Percentiles rank a stretch among this genome's conserved stretches.
Conservation (phyloP, 2,329 filamentous ascomycete species). For the Colletotrichum lupini region DNA sequence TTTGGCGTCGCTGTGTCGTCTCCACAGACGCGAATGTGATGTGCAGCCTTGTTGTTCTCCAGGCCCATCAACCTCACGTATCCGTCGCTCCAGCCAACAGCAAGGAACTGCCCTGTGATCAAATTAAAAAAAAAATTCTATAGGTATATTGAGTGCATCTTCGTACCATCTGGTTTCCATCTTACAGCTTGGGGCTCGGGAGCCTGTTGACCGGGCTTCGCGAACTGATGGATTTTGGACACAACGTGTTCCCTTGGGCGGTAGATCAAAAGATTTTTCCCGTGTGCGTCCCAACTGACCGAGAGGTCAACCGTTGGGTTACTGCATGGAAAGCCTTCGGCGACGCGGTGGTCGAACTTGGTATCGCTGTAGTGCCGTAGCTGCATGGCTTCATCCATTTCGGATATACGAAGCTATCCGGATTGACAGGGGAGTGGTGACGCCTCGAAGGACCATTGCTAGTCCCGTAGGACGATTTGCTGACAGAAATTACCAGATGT, state of each 20-base stretch:
- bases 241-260: conserved; percentile 79
- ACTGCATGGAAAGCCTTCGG: conserved; percentile 72
- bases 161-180: conserved; percentile 77
- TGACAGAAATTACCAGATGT: background rate
- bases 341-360: conserved; percentile 64
- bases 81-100: conserved; percentile 86
- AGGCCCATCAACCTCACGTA: conserved; percentile 80
- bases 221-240: conserved; percentile 61
- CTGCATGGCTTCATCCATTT: conserved; percentile 43
- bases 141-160: background rate
- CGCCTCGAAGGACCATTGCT: conserved; percentile 18
- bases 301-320: conserved; percentile 89
- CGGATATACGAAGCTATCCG: conserved; percentile 29
- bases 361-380: conserved; percentile 67
- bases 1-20: conserved; percentile 46
- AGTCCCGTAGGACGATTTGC: background rate
- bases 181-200: conserved; percentile 60
- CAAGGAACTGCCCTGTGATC: conserved; percentile 76
- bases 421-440: background rate
- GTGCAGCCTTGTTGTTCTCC: conserved; percentile 84
- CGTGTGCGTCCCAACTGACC: conserved; percentile 74
- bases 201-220: conserved; percentile 51
- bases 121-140: background rate
- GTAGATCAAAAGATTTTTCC: conserved; percentile 79
- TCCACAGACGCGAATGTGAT: conserved; percentile 71